Conservation (phyloP, 2,329 filamentous ascomycete species). For the Corynespora cassiicola region DNA sequence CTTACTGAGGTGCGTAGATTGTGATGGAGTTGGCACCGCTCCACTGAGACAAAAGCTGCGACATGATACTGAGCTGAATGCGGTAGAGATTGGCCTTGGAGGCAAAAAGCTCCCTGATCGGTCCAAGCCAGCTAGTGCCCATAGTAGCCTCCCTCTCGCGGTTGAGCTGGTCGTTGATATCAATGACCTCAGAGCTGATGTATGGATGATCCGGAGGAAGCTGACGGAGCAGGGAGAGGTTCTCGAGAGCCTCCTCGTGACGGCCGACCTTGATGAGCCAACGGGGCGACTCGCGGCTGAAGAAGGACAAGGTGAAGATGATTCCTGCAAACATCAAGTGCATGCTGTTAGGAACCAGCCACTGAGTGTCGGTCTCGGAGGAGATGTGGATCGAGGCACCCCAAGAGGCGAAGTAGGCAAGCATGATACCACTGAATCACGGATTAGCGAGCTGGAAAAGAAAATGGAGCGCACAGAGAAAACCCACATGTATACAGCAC, state of each 20-base stretch:
- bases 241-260: constrained; percentile 63
- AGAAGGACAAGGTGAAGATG: constrained; percentile 73
- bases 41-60: constrained; percentile 78
- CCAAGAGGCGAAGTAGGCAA: constrained; percentile 76
- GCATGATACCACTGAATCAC: constrained; percentile 67
- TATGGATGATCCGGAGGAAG: constrained; percentile 67
- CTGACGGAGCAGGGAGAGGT: constrained; percentile 65
- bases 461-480: not conserved
- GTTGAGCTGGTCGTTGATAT: constrained; percentile 70
- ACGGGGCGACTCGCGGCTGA: constrained; percentile 73
- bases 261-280: constrained; percentile 72
- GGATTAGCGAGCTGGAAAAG: constrained; percentile 1
- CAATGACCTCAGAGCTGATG: constrained; percentile 65
- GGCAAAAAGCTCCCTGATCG: constrained; percentile 72
- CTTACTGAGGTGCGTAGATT: constrained; percentile 76
- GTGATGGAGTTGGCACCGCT: constrained; percentile 76
- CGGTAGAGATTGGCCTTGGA: constrained; percentile 75
- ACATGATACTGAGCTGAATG: constrained; percentile 70
- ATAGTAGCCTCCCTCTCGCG: constrained; percentile 75
- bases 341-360: constrained; percentile 74
- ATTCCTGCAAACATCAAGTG: constrained; percentile 80
- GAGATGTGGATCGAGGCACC: constrained; percentile 61
- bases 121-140: constrained; percentile 68
- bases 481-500: constrained; percentile 69
- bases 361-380: constrained; percentile 48